A percentile compares a stretch with the other conserved stretches of the same genome.
phyloP scores from a whole-genome alignment of 2,329 filamentous ascomycete genomes.

The Cryphonectria japonica region DNA sequence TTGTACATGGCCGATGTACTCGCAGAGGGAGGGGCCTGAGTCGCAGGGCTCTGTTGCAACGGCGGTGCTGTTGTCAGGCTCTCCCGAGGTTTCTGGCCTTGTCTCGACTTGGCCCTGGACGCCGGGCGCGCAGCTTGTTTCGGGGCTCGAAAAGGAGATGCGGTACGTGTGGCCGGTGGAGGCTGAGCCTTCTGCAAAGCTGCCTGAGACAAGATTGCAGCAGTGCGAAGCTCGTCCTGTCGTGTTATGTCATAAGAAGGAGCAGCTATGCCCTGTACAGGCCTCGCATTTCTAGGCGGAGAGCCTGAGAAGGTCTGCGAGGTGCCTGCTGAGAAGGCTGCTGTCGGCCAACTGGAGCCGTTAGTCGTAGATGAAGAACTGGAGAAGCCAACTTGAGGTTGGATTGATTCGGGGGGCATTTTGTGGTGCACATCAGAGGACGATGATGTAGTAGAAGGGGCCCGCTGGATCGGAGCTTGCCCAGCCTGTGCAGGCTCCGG shows the following conservation, averaged over 20 bases:
- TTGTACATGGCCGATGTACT: slow-evolving; percentile 30
- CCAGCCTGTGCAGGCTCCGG: slow-evolving; percentile 8
- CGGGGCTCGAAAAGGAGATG: slow-evolving; percentile 36
- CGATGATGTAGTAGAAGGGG: slow-evolving; percentile 4
- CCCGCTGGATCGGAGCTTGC: slow-evolving; percentile 12
- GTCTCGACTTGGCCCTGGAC: slow-evolving; percentile 40
- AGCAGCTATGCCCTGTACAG: slow-evolving; percentile 3
- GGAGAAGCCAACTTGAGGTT: slow-evolving; percentile 9
- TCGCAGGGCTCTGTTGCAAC: slow-evolving; percentile 24
- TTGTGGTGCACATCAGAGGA: slow-evolving; percentile 16
- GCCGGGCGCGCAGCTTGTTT: slow-evolving; percentile 26
- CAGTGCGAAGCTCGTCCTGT: slow-evolving; percentile 23
- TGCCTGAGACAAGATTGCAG: slow-evolving; percentile 34
- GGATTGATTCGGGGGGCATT: slow-evolving; percentile 26
- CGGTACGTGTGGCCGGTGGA: slow-evolving; percentile 37
- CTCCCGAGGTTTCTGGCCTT: slow-evolving; percentile 41
- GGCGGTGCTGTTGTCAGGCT: slow-evolving; percentile 36
- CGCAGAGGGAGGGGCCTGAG: slow-evolving; percentile 23
- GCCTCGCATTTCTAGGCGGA: slow-evolving; percentile 5
- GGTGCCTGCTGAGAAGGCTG: slow-evolving; percentile 10
- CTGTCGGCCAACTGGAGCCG: slow-evolving; percentile 30
- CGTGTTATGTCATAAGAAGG: slow-evolving; percentile 20
- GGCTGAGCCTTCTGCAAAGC: slow-evolving; percentile 36
- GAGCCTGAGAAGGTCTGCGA: slow-evolving; percentile 10
- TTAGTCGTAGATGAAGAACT: slow-evolving; percentile 4